phyloP scores from a whole-genome alignment of 495 filamentous ascomycete species.

The Neurospora sp. region DNA sequence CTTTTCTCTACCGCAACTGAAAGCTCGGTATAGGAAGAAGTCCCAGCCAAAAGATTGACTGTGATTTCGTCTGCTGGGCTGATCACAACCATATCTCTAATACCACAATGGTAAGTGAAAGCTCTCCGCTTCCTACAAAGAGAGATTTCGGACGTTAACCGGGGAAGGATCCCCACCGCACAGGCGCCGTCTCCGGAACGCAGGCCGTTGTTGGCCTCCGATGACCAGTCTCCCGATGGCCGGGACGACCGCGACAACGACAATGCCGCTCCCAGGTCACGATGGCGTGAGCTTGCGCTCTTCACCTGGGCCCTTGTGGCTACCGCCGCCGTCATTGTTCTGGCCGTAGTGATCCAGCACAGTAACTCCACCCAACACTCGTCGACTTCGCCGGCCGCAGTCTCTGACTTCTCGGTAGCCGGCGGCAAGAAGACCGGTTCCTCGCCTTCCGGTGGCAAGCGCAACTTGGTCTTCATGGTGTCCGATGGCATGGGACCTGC shows the following conservation, averaged over 20 bases:
- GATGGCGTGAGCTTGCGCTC: constrained; percentile 51
- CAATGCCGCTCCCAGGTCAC: constrained; percentile 18
- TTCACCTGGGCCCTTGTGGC: constrained; percentile 87
- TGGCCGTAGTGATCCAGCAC: constrained; percentile 67
- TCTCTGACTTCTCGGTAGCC: constrained; percentile 54
- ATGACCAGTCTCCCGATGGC: constrained; percentile 8
- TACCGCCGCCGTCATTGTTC: constrained; percentile 63
- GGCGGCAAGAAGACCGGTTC: constrained; percentile 16
- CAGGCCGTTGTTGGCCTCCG: constrained; percentile 22
- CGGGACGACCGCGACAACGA: constrained; percentile 19
- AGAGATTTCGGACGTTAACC: neutral
- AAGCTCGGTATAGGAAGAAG: neutral
- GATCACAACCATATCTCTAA: neutral
- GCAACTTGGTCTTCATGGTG: constrained; percentile 97
- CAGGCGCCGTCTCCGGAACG: constrained; percentile 15
- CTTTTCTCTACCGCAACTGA: neutral
- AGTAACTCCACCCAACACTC: constrained; percentile 28
- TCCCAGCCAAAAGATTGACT: neutral
- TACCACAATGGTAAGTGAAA: constrained; percentile 8
- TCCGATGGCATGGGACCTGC: constrained; percentile 97
- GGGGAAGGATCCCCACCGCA: neutral
- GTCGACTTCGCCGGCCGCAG: constrained; percentile 44
- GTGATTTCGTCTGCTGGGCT: neutral
- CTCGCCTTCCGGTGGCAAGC: constrained; percentile 59
- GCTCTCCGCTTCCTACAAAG: constrained; percentile 1